A percentile compares a stretch with the other conserved stretches of the same genome.
phyloP scores from a whole-genome alignment of 164 flowering plant species.

The Aristolochia contorta region DNA sequence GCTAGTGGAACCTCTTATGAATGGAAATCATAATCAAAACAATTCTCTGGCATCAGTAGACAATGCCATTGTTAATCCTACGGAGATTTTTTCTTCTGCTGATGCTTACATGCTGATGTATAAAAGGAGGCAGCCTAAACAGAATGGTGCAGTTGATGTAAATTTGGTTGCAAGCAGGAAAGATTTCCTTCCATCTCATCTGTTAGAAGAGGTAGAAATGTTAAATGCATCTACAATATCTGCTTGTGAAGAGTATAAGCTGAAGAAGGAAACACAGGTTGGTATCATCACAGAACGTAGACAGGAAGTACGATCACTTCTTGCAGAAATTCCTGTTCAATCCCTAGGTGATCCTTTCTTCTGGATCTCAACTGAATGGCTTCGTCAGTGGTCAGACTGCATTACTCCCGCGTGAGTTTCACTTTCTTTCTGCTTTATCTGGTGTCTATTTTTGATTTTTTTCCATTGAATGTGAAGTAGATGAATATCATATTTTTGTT shows the following conservation, averaged over 20 bases:
- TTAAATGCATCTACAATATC: constrained; percentile 39
- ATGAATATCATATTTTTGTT: too few relatives aligned
- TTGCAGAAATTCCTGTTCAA: constrained; percentile 72
- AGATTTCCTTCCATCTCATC: constrained; percentile 53
- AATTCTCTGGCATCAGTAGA: constrained; percentile 22
- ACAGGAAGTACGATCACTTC: constrained; percentile 73
- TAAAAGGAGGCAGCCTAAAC: constrained; percentile 25
- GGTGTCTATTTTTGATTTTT: too few relatives aligned
- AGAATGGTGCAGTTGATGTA: constrained; percentile 10
- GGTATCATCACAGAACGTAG: constrained; percentile 44
- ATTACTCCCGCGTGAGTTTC: constrained; percentile 48
- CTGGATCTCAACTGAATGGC: constrained; percentile 93
- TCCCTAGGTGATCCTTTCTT: constrained; percentile 55
- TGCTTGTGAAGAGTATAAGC: constrained; percentile 48
- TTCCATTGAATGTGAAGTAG: too few relatives aligned
- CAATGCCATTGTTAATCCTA: constrained; percentile 12
- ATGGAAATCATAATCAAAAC: constrained; percentile 26
- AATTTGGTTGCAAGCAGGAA: constrained; percentile 15
- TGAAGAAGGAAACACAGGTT: constrained; percentile 45
- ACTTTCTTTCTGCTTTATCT: not conserved
- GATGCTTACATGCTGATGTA: constrained; percentile 99
- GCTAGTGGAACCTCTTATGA: constrained; percentile 11
- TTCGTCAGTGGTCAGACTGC: constrained; percentile 88
- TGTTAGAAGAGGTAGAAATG: constrained; percentile 41
- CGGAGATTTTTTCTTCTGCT: constrained; percentile 56